Conservation (phyloP, 2,329 filamentous ascomycete species). For the Trichoderma citrinoviride region DNA sequence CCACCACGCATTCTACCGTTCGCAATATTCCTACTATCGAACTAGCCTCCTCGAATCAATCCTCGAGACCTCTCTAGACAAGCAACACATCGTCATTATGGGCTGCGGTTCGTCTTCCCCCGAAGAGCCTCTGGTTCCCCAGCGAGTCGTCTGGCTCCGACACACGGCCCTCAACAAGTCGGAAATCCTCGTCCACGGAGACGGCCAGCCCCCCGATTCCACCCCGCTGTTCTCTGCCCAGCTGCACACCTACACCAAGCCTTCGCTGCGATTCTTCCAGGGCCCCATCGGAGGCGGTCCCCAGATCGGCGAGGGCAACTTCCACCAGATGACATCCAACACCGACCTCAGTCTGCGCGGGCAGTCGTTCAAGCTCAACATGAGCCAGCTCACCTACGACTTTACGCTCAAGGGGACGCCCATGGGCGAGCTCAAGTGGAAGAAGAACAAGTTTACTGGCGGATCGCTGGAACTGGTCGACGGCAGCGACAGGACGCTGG, state of each 20-base stretch:
- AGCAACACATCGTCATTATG: not conserved
- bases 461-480: not conserved
- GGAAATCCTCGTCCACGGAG: constrained; percentile 23
- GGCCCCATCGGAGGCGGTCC: constrained; percentile 23
- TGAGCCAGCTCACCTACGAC: not conserved
- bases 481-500: not conserved
- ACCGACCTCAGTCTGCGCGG: constrained; percentile 4
- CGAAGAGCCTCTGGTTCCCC: not conserved
- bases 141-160: constrained; percentile 10
- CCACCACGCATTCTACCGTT: too few species aligned
- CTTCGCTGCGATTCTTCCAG: constrained; percentile 25
- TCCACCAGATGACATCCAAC: constrained; percentile 25
- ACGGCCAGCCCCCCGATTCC: constrained; percentile 21
- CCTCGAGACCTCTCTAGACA: not conserved
- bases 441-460: not conserved
- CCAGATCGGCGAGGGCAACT: constrained; percentile 24
- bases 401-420: constrained; percentile 1
- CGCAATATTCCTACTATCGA: too few species aligned
- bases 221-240: constrained; percentile 28
- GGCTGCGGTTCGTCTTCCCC: constrained; percentile 10
- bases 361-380: not conserved
- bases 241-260: constrained; percentile 17
- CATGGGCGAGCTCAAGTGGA: constrained; percentile 9
- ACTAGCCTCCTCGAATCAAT: not conserved
- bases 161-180: constrained; percentile 1